A percentile compares a stretch with the other conserved stretches of the same genome.
These are phyloP conservation scores for Acanthamoeba triangularis DNA, from an alignment of 208 protist species.

Conservation along the genomic window DNA sequence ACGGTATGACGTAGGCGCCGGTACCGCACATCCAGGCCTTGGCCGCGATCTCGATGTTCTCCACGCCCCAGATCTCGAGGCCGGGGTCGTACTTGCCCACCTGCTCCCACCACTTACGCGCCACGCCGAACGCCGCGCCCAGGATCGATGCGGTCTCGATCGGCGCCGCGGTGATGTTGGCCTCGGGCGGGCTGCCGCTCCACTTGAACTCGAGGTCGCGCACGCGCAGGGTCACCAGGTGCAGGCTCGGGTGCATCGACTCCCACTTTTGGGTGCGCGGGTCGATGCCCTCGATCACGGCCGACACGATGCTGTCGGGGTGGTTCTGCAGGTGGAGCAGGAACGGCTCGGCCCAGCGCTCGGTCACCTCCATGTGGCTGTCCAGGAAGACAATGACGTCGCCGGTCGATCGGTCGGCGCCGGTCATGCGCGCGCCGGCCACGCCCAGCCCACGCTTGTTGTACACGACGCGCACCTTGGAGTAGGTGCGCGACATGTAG, in stretches of 20 bases:
- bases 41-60: slow-evolving; percentile 65
- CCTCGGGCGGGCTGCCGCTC: slow-evolving; percentile 1
- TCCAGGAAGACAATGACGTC: slow-evolving; percentile 30
- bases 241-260: slow-evolving; percentile 13
- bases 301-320: slow-evolving; percentile 22
- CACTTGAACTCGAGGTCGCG: slow-evolving; percentile 48
- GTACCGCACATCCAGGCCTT: slow-evolving; percentile 55
- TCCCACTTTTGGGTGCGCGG: background rate
- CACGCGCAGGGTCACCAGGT: slow-evolving; percentile 13
- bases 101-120: slow-evolving; percentile 5
- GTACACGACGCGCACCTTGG: slow-evolving; percentile 42
- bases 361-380: slow-evolving; percentile 42
- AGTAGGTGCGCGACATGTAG: slow-evolving; percentile 57
- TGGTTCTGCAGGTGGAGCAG: slow-evolving; percentile 14
- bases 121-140: slow-evolving; percentile 13
- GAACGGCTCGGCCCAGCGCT: slow-evolving; percentile 35
- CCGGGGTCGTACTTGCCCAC: slow-evolving; percentile 41
- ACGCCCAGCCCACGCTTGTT: slow-evolving; percentile 32
- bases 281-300: slow-evolving; percentile 22
- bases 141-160: background rate
- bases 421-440: slow-evolving; percentile 36
- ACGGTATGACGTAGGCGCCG: slow-evolving; percentile 17
- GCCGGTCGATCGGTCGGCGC: background rate
- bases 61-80: slow-evolving; percentile 46
- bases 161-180: background rate